Evolutionary conservation across 2,329 filamentous ascomycete genomes (phyloP).

Genomic region (Fusarium duplospermum): DNA sequence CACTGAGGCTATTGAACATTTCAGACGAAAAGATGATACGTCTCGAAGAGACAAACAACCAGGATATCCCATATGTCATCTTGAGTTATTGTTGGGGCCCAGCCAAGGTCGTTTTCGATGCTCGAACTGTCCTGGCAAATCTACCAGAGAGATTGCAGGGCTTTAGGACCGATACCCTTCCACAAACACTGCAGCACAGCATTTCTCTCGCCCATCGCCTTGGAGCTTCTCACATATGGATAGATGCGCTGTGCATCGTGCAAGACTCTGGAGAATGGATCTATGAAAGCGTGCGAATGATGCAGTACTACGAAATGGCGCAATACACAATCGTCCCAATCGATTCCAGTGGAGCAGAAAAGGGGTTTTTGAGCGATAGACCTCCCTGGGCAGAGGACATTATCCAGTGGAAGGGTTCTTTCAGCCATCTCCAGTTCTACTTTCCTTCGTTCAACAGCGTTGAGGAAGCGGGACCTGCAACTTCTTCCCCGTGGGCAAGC

Average conservation of each 20-base stretch:
- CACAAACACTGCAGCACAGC: background rate
- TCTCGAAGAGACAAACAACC: background rate
- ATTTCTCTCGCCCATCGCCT: background rate
- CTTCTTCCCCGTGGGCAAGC: background rate
- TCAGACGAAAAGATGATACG: background rate
- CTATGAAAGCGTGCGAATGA: conserved; percentile 12
- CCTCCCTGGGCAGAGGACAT: background rate
- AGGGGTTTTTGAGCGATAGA: background rate
- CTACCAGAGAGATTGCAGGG: background rate
- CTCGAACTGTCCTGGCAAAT: background rate
- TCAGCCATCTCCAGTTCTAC: background rate
- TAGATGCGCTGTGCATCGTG: background rate
- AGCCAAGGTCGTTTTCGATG: background rate
- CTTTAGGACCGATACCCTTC: background rate
- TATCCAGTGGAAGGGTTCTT: background rate
- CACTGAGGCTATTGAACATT: background rate
- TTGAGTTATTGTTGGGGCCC: background rate
- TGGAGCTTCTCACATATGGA: background rate
- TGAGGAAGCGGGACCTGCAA: background rate
- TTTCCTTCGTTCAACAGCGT: background rate
- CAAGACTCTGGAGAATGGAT: conserved; percentile 8
- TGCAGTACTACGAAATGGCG: conserved; percentile 19
- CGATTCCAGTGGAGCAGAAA: background rate
- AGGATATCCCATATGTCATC: background rate
- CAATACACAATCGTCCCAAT: conserved; percentile 2